These are phyloP conservation scores for Erythrophleum ivorense DNA, from an alignment of 331 rosid genomes.

Conservation along the genomic window DNA sequence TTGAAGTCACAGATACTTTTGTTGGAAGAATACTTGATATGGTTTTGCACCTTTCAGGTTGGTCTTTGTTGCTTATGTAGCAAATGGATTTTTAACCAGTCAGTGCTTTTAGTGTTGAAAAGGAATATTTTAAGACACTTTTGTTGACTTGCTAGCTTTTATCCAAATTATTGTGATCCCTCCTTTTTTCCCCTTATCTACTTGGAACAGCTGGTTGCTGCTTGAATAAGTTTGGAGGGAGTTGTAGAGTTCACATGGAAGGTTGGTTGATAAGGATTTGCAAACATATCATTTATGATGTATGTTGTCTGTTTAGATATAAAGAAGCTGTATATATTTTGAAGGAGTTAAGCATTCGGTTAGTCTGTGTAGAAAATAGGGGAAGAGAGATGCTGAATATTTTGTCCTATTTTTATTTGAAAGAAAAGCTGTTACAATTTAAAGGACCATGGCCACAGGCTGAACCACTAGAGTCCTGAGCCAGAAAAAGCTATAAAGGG, in stretches of 20 bases:
- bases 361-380: neutral
- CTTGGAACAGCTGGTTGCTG: neutral
- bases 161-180: neutral
- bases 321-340: neutral
- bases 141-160: neutral
- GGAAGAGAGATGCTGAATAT: no score
- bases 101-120: neutral
- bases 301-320: neutral
- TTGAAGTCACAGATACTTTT: neutral
- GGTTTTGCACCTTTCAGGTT: neutral
- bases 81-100: neutral
- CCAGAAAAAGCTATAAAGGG: no score
- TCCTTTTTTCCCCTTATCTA: neutral
- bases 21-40: neutral
- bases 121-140: neutral
- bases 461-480: no score
- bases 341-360: neutral
- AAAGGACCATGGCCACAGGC: no score
- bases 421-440: no score
- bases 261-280: neutral
- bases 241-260: neutral
- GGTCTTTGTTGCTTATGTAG: neutral
- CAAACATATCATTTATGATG: neutral
- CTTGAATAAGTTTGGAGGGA: neutral
- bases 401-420: no score